phyloP scores from a whole-genome alignment of 2,329 filamentous ascomycete species.

The Fusarium citri region DNA sequence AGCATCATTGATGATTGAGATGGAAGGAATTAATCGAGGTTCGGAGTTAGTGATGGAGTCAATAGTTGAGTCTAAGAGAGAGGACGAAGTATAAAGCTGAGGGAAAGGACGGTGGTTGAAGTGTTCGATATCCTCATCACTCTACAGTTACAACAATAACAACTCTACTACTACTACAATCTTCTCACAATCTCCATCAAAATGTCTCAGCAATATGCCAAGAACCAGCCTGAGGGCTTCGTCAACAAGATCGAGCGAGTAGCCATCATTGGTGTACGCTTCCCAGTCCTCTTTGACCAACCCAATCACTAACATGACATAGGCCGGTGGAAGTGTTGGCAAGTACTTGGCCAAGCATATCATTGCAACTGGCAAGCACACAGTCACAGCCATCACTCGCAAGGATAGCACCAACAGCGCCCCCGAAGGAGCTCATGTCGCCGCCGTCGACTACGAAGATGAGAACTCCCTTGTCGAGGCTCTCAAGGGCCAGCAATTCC shows the following conservation, averaged over 20 bases:
- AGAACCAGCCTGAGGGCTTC: slow-evolving; percentile 53
- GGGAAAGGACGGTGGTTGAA: background rate
- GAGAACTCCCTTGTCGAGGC: slow-evolving; percentile 59
- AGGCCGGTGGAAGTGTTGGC: slow-evolving; percentile 59
- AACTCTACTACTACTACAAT: background rate
- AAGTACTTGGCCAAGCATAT: slow-evolving; percentile 54
- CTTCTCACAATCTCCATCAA: background rate
- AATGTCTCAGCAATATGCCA: slow-evolving; percentile 49
- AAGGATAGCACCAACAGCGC: slow-evolving; percentile 54
- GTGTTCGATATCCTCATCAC: background rate
- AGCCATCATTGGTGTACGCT: slow-evolving; percentile 61
- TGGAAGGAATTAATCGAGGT: slow-evolving; percentile 9
- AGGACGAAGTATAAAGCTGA: background rate
- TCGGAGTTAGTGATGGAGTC: background rate
- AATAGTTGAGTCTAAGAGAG: fast-evolving
- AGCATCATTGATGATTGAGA: slow-evolving; percentile 15
- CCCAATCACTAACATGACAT: slow-evolving; percentile 2
- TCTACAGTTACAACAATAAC: background rate
- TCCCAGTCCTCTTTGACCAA: fast-evolving
- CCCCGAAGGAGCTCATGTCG: slow-evolving; percentile 58
- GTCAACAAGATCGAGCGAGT: slow-evolving; percentile 57
- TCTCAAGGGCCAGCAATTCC: slow-evolving; percentile 65
- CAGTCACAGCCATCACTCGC: slow-evolving; percentile 64
- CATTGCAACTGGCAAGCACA: slow-evolving; percentile 61
- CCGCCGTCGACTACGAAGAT: slow-evolving; percentile 59